Conservation (phyloP, 768 basidiomycete species). For the Dioszegia crocea region DNA sequence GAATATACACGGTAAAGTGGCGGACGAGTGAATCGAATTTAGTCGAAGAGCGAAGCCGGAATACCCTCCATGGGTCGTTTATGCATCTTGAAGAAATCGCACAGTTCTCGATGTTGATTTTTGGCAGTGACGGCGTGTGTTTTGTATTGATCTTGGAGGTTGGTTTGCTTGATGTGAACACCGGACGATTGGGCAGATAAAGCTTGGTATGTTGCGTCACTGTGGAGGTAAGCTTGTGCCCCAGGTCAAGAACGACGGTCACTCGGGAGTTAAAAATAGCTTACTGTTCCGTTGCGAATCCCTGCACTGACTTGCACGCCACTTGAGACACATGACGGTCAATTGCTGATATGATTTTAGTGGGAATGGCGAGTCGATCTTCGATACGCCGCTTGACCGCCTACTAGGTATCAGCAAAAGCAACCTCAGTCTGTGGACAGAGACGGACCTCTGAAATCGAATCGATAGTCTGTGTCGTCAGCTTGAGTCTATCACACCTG, state of each 20-base stretch:
- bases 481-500: neutral
- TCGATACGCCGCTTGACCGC: neutral
- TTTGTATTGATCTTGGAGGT: neutral
- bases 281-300: neutral
- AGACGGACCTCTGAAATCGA: neutral
- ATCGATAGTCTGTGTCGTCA: neutral
- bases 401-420: neutral
- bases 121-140: neutral
- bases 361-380: neutral
- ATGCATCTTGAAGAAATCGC: conserved; percentile 5
- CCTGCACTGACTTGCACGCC: neutral
- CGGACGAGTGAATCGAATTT: too few species aligned
- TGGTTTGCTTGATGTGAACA: neutral
- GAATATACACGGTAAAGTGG: too few species aligned
- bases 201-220: neutral
- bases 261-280: neutral
- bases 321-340: neutral
- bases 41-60: neutral
- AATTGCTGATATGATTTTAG: neutral
- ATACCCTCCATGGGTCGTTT: conserved; percentile 5
- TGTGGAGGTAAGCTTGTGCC: neutral
- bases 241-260: neutral
- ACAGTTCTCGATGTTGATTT: neutral
- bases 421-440: neutral
- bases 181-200: neutral